Evolutionary conservation across 495 filamentous ascomycete genomes (phyloP).

Genomic region (Neurospora sp.): DNA sequence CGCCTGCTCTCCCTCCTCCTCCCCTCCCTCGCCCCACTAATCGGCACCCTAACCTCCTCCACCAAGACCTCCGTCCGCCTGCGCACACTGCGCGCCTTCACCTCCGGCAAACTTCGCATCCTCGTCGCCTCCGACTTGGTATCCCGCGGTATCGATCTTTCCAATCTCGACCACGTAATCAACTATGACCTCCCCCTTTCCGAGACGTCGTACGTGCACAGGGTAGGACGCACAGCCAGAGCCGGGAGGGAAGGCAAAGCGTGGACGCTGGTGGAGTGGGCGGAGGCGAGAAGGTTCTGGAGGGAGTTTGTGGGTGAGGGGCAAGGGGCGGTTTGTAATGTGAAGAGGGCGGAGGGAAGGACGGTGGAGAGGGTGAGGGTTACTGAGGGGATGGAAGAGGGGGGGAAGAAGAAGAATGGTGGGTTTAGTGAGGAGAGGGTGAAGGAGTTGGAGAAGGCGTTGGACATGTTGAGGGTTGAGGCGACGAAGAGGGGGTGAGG

Average conservation of each 20-base stretch:
- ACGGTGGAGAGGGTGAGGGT: slow-evolving; percentile 21
- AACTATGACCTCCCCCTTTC: slow-evolving; percentile 89
- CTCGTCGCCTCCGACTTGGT: slow-evolving; percentile 88
- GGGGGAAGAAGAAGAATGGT: slow-evolving; percentile 25
- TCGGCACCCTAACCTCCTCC: slow-evolving; percentile 67
- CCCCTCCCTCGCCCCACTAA: slow-evolving; percentile 41
- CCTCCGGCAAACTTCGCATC: slow-evolving; percentile 51
- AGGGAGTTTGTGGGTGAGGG: slow-evolving; percentile 53
- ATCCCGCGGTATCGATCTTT: slow-evolving; percentile 83
- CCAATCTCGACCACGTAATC: slow-evolving; percentile 68
- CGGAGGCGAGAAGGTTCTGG: slow-evolving; percentile 82
- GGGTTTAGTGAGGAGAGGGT: slow-evolving; percentile 40
- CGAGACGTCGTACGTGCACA: slow-evolving; percentile 77
- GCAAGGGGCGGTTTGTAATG: slow-evolving; percentile 16
- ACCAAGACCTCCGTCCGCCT: slow-evolving; percentile 54
- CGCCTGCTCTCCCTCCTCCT: slow-evolving; percentile 62
- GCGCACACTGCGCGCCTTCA: slow-evolving; percentile 51
- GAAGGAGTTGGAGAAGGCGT: slow-evolving; percentile 48
- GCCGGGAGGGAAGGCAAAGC: slow-evolving; percentile 68
- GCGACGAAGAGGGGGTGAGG: slow-evolving; percentile 19
- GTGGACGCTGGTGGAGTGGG: slow-evolving; percentile 69
- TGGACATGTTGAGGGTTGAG: slow-evolving; percentile 41
- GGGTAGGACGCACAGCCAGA: slow-evolving; percentile 83
- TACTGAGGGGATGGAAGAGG: slow-evolving; percentile 13
- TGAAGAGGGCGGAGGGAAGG: slow-evolving; percentile 8